Base-by-base conservation (phyloP, 805 yeast species). In the Wilhelminamyces savonicus region DNA sequence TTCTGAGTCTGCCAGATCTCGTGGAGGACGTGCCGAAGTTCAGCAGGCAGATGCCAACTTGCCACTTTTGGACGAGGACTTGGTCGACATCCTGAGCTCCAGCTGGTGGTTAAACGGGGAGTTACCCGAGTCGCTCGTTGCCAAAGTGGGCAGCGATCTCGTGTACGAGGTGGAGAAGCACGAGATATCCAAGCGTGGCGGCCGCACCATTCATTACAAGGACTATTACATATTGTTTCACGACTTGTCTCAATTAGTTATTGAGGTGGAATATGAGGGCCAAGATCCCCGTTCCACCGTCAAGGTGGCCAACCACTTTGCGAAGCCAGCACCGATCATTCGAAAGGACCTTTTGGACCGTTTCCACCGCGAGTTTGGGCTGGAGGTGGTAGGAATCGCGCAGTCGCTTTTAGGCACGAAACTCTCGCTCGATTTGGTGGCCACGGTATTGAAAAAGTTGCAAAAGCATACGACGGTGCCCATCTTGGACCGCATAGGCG, bases 211-310 rank as follows among this genome's bases (percentile, higher is more conserved):
- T 5, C 56, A 65, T 4, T 62, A 71, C 38, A 66, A 81, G 31
- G 87, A 81, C 39, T 76, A 82, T 40, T 85, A 84, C 48, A 64
- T 86, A 10, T 55, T 87, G 23, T 79, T 76, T 52, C 76, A 72
- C 36, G 94, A 84, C 49, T 76, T 80, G 41, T 73, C 92, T 1
- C 85, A 79, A 41, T 60, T 78, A 4, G 57, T 72, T 1, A 56
- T 85, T 37, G 76, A 78, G 28, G 56, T 82, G 4, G 63, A 69
- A 14, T 85, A 63, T 44, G 78, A 78, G 23, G 42, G 48, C 11
- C 57, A 59, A 10, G 71, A 76, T 32, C 86, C 92, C 2, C 49
- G 69, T 10, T 49, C 63, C 2, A 63, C 81, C 1, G 60, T 74
- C 9, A 54, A 54, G 30, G 39, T 58, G 13, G 51, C 48, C 10